Conservation (phyloP, 2,329 filamentous ascomycete genomes). For the Clonostachys rhizophaga region DNA sequence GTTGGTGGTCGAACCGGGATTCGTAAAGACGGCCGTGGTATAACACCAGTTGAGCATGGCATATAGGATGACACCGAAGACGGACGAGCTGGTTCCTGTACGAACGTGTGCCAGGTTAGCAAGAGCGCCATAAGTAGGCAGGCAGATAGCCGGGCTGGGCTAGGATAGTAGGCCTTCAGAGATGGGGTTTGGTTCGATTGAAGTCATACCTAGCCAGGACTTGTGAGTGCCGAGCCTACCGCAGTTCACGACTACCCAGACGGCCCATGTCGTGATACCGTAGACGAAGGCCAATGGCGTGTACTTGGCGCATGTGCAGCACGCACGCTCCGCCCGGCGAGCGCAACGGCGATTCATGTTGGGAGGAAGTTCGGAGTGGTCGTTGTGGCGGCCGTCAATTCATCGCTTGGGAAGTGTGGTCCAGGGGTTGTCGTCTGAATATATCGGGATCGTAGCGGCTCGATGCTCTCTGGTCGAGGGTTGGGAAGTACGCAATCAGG, state of each 20-base stretch:
- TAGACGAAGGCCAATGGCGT: conserved; percentile 91
- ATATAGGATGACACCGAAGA: conserved; percentile 68
- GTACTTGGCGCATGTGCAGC: conserved; percentile 74
- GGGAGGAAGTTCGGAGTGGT: too few relatives aligned
- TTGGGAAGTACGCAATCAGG: too few relatives aligned
- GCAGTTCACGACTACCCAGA: conserved; percentile 79
- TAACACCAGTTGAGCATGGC: conserved; percentile 82
- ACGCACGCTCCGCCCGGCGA: conserved; percentile 72
- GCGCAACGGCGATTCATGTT: conserved; percentile 58
- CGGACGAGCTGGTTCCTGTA: conserved; percentile 50
- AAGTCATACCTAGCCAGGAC: conserved; percentile 50
- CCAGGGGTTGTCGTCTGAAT: too few relatives aligned
- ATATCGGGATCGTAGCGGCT: too few relatives aligned
- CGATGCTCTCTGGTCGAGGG: too few relatives aligned
- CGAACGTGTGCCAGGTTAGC: not conserved
- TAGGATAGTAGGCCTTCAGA: not conserved
- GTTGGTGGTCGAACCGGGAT: conserved; percentile 69
- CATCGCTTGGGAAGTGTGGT: too few relatives aligned
- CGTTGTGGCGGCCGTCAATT: too few relatives aligned
- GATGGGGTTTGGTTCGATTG: not conserved
- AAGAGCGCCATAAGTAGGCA: too few relatives aligned
- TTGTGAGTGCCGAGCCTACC: conserved; percentile 51
- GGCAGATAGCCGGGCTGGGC: not conserved
- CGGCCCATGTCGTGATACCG: conserved; percentile 84
- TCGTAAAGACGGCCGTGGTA: conserved; percentile 87